Percentiles rank a stretch among this genome's conserved stretches.
Conservation (phyloP, 2,329 filamentous ascomycete genomes). For the Hypoxylon sp. region DNA sequence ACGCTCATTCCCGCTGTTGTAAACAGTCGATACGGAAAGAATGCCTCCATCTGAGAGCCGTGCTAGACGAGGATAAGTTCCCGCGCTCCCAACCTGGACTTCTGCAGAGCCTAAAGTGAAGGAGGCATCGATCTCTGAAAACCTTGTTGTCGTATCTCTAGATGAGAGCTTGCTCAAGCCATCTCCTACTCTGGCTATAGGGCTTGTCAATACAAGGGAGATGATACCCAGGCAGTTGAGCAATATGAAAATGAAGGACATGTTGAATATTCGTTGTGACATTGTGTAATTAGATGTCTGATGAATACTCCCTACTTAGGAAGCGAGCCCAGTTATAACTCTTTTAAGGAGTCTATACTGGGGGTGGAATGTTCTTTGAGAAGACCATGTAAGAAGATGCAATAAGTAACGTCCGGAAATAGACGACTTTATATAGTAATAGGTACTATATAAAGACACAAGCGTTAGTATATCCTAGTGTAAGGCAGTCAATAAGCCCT, state of each 20-base stretch:
- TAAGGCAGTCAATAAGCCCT: slow-evolving; percentile 15
- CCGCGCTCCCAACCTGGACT: slow-evolving; percentile 35
- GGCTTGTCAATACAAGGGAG: slow-evolving; percentile 28
- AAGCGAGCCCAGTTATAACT: slow-evolving; percentile 3
- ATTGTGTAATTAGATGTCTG: slow-evolving; percentile 13
- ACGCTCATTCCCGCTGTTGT: slow-evolving; percentile 47
- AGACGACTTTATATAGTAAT: slow-evolving; percentile 31
- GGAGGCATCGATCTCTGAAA: slow-evolving; percentile 34
- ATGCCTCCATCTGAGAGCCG: slow-evolving; percentile 58
- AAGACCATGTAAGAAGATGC: not conserved
- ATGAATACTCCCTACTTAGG: slow-evolving; percentile 22
- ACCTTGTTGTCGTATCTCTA: slow-evolving; percentile 27
- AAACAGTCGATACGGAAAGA: slow-evolving; percentile 54
- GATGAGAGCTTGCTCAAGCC: slow-evolving; percentile 10
- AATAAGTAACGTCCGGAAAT: not conserved
- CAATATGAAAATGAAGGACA: slow-evolving; percentile 29
- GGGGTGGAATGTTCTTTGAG: slow-evolving; percentile 1
- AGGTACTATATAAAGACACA: slow-evolving; percentile 5
- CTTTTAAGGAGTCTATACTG: slow-evolving; percentile 1
- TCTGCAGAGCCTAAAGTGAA: slow-evolving; percentile 38
- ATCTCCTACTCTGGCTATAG: slow-evolving; percentile 8
- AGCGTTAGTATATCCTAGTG: slow-evolving; percentile 1
- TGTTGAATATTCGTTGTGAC: slow-evolving; percentile 24
- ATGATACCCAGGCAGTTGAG: slow-evolving; percentile 29
- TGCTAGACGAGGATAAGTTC: slow-evolving; percentile 60